Conservation (phyloP, 192 early-diverging fungal species). For the Coemansia sp. region DNA sequence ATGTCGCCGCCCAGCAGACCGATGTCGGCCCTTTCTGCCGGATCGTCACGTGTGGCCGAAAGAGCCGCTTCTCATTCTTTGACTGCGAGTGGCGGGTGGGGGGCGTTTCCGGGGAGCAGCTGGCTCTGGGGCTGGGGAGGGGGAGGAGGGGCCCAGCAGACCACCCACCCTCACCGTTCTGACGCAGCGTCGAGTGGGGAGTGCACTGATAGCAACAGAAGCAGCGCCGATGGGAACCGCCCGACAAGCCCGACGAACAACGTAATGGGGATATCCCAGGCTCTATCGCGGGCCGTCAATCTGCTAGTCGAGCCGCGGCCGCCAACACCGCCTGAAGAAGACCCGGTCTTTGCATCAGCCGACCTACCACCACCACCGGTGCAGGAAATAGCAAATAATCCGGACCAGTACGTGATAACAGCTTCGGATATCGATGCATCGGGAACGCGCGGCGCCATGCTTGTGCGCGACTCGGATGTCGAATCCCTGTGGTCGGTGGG, state of each 20-base stretch:
- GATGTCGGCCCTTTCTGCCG: background rate
- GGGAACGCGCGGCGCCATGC: background rate
- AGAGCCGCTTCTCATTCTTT: background rate
- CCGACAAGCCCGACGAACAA: background rate
- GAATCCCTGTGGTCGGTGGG: slow-evolving; percentile 40
- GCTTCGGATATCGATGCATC: slow-evolving; percentile 17
- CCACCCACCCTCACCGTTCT: background rate
- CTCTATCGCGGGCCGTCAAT: slow-evolving; percentile 44
- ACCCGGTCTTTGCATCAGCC: slow-evolving; percentile 27
- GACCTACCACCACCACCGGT: background rate
- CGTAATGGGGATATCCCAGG: slow-evolving; percentile 27
- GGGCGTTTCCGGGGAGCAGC: slow-evolving; percentile 6
- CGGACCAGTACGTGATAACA: slow-evolving; percentile 19
- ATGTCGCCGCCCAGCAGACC: slow-evolving; percentile 1
- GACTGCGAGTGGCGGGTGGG: background rate
- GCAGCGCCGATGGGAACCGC: background rate
- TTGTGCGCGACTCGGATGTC: slow-evolving; percentile 35
- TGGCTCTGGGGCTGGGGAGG: slow-evolving; percentile 40
- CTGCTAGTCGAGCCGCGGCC: slow-evolving; percentile 42
- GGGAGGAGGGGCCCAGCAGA: slow-evolving; percentile 14
- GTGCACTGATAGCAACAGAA: slow-evolving; percentile 2
- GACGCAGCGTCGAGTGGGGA: background rate
- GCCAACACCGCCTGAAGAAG: slow-evolving; percentile 44
- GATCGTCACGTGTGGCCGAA: background rate
- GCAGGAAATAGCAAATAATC: background rate